phyloP scores from a whole-genome alignment of 2,329 filamentous ascomycete genomes.

The Didymella sp. region DNA sequence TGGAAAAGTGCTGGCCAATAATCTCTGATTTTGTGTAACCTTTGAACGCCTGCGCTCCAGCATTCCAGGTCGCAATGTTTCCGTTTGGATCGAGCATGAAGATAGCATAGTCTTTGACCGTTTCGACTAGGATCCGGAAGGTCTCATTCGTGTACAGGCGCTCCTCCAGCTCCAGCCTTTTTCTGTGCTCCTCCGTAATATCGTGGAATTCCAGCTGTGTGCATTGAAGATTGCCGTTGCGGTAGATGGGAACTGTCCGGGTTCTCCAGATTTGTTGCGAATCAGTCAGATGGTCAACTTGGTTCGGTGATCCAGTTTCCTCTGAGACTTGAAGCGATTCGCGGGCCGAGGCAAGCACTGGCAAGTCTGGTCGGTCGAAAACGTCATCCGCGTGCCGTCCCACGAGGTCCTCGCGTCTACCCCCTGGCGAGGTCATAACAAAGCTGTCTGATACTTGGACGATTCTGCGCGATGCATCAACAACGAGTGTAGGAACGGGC shows the following conservation, averaged over 20 bases:
- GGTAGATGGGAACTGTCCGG: constrained; percentile 54
- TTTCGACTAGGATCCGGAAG: constrained; percentile 67
- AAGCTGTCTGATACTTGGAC: constrained; percentile 55
- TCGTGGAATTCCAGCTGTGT: constrained; percentile 54
- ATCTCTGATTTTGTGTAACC: constrained; percentile 63
- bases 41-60: constrained; percentile 63
- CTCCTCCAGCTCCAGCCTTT: constrained; percentile 52
- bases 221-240: constrained; percentile 50
- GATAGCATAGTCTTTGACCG: constrained; percentile 68
- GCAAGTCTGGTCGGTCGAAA: constrained; percentile 37
- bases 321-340: constrained; percentile 50
- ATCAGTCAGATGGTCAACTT: constrained; percentile 42
- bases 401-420: constrained; percentile 46
- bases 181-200: constrained; percentile 42
- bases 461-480: constrained; percentile 62
- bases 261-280: constrained; percentile 44
- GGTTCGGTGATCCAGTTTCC: constrained; percentile 45
- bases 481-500: constrained; percentile 49
- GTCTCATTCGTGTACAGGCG: constrained; percentile 58
- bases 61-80: constrained; percentile 65
- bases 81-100: constrained; percentile 66
- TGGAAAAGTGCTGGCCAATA: constrained; percentile 64
- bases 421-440: constrained; percentile 42
- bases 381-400: constrained; percentile 52
- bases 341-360: constrained; percentile 47